Conservation (phyloP, 1,284 basidiomycete species). For the Boletus hoseneyae region DNA sequence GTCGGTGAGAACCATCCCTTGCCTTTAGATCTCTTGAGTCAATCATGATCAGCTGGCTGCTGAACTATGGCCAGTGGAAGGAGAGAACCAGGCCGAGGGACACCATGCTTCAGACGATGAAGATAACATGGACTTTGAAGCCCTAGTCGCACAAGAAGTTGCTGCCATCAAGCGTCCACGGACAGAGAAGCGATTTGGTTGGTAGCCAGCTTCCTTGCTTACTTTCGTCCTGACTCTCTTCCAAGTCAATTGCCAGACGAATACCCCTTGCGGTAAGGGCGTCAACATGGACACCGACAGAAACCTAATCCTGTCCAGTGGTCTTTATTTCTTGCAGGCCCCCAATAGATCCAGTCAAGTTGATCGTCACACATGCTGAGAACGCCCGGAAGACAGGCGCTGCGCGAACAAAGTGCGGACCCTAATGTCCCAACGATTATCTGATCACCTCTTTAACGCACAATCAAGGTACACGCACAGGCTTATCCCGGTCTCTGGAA, state of each 20-base stretch:
- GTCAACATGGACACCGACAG: neutral
- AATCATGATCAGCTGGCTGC: conserved; percentile 51
- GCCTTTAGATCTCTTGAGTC: conserved; percentile 2
- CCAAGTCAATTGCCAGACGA: conserved; percentile 68
- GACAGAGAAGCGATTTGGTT: conserved; percentile 63
- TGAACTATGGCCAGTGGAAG: conserved; percentile 61
- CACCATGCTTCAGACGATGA: conserved; percentile 30
- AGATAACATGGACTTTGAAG: conserved; percentile 54
- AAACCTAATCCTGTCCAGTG: conserved; percentile 41
- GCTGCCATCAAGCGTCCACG: conserved; percentile 64
- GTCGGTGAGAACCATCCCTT: conserved; percentile 41
- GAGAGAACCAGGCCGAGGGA: conserved; percentile 14
- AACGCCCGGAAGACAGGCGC: conserved; percentile 61
- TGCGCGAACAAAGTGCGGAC: conserved; percentile 58
- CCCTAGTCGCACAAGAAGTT: conserved; percentile 67
- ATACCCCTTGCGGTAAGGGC: conserved; percentile 69
- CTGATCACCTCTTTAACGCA: conserved; percentile 3
- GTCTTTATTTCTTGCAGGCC: conserved; percentile 75
- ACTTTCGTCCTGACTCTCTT: neutral
- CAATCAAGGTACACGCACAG: conserved; percentile 59
- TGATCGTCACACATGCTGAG: conserved; percentile 63
- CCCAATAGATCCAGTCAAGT: conserved; percentile 72
- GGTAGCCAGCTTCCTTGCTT: conserved; percentile 19
- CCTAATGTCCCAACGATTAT: neutral
- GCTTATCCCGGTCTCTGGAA: conserved; percentile 63